Evolutionary conservation across 2,329 filamentous ascomycete genomes (phyloP).

Genomic region (Tolypocladium endophyticum): DNA sequence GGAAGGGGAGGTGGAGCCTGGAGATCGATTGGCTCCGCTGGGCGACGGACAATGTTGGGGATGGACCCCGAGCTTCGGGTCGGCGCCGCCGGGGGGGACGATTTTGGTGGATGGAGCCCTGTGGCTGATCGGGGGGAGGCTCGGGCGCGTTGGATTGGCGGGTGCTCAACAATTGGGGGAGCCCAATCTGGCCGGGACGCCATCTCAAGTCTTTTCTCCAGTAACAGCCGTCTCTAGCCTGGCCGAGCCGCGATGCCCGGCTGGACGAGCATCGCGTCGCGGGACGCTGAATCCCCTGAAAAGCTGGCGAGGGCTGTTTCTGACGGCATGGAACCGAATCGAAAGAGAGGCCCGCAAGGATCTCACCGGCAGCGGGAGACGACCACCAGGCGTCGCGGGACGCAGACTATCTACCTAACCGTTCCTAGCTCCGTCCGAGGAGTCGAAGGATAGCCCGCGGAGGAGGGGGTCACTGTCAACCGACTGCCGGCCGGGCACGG

Average conservation of each 20-base stretch:
- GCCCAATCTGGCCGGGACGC: neutral
- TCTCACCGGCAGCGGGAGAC: neutral
- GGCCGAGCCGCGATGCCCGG: neutral
- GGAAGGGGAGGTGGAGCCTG: neutral
- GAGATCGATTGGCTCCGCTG: neutral
- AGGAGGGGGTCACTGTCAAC: neutral
- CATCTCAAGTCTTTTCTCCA: neutral
- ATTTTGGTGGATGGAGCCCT: neutral
- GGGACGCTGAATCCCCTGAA: no score
- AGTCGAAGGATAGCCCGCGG: neutral
- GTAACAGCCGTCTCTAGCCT: neutral
- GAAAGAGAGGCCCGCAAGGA: neutral
- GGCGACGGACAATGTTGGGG: neutral
- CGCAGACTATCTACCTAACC: neutral
- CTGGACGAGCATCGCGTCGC: neutral
- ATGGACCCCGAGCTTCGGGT: neutral
- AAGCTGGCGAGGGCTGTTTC: neutral
- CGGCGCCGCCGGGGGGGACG: neutral
- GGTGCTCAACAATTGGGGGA: conserved; percentile 10
- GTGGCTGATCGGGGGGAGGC: neutral
- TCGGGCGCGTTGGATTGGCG: neutral
- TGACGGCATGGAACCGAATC: neutral
- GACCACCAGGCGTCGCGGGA: neutral
- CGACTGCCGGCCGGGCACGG: neutral
- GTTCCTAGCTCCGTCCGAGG: neutral